These are phyloP conservation scores for Bryoglossum gracile DNA, from an alignment of 495 filamentous ascomycete species.

Conservation along the genomic window DNA sequence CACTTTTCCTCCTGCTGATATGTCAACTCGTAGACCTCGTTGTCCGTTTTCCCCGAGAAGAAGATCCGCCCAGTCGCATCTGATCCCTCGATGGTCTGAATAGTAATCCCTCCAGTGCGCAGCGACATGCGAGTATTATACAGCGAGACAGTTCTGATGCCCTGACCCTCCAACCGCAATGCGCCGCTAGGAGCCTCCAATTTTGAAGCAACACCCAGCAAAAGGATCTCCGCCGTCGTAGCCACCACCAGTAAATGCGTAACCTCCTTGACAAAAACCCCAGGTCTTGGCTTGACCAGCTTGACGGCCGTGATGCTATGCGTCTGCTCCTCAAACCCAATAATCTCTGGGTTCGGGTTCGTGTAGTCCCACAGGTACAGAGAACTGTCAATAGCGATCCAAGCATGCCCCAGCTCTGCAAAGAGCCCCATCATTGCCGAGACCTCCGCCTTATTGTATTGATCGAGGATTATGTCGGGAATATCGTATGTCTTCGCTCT, in stretches of 20 bases:
- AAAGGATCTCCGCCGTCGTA: slow-evolving; percentile 71
- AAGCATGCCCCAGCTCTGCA: slow-evolving; percentile 86
- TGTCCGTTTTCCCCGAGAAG: slow-evolving; percentile 71
- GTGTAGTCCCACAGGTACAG: slow-evolving; percentile 98
- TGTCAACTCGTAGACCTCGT: slow-evolving; percentile 83
- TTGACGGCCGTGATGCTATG: slow-evolving; percentile 81
- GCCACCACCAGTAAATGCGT: slow-evolving; percentile 83
- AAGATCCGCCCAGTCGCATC: slow-evolving; percentile 79
- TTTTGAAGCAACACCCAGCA: slow-evolving; percentile 69
- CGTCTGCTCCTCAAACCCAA: slow-evolving; percentile 83
- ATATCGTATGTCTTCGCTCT: slow-evolving; percentile 74
- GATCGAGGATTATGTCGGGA: slow-evolving; percentile 80
- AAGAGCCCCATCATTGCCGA: slow-evolving; percentile 88
- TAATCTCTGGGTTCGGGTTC: slow-evolving; percentile 73
- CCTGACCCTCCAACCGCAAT: slow-evolving; percentile 43
- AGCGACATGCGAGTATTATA: slow-evolving; percentile 80
- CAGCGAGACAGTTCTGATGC: slow-evolving; percentile 61
- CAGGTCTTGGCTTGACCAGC: slow-evolving; percentile 66
- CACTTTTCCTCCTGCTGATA: slow-evolving; percentile 97
- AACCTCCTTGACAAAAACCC: slow-evolving; percentile 78
- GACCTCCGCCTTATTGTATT: slow-evolving; percentile 77
- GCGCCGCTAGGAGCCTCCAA: slow-evolving; percentile 12
- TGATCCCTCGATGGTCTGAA: slow-evolving; percentile 71
- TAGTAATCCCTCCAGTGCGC: slow-evolving; percentile 60
- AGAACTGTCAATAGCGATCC: slow-evolving; percentile 91